phyloP scores from a whole-genome alignment of 441 rosid species.

The Erysimum pusillum region DNA sequence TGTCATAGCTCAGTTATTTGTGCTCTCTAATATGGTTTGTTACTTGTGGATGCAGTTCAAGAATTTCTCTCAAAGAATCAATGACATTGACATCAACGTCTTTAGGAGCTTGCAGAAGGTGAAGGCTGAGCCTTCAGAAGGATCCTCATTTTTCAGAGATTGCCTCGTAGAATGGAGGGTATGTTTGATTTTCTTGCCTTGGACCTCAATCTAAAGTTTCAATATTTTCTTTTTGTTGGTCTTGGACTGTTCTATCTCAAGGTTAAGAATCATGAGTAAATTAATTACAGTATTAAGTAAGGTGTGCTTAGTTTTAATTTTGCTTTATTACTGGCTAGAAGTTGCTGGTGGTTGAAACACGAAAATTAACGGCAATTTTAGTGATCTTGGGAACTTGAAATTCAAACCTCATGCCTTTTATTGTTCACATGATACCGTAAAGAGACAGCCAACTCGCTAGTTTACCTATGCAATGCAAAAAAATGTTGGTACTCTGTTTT shows the following conservation, averaged over 20 bases:
- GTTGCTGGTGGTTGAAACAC: slow-evolving; percentile 15
- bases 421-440: slow-evolving; percentile 4
- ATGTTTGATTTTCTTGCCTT: slow-evolving; percentile 44
- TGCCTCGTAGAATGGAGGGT: slow-evolving; percentile 95
- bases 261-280: background rate
- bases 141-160: slow-evolving; percentile 83
- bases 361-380: background rate
- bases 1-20: background rate
- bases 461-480: slow-evolving; percentile 5
- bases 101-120: slow-evolving; percentile 71
- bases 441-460: background rate
- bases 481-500: slow-evolving; percentile 12
- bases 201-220: slow-evolving; percentile 23
- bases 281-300: slow-evolving; percentile 15
- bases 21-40: slow-evolving; percentile 30
- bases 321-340: slow-evolving; percentile 4
- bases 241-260: background rate
- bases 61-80: slow-evolving; percentile 69
- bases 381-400: slow-evolving; percentile 7
- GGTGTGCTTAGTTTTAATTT: background rate
- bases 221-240: background rate
- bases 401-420: slow-evolving; percentile 3
- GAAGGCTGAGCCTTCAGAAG: slow-evolving; percentile 81
- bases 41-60: slow-evolving; percentile 68
- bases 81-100: slow-evolving; percentile 79